Conservation (phyloP, 1,284 basidiomycete genomes). For the Cryptococcus sp. region DNA sequence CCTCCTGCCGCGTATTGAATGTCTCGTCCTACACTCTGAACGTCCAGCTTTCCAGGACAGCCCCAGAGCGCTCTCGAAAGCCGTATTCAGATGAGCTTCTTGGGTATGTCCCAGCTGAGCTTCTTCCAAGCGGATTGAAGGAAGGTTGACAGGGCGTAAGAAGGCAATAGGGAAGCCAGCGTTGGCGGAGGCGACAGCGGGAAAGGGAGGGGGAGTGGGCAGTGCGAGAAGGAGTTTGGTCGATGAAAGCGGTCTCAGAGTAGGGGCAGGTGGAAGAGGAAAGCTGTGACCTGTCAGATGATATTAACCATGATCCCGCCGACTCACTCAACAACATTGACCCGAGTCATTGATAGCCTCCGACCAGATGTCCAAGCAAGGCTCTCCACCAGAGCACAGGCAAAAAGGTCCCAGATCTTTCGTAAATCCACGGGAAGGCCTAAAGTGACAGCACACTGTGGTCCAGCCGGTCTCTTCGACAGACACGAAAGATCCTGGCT, state of each 20-base stretch:
- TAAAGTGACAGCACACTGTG: slow-evolving; percentile 17
- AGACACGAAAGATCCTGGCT: slow-evolving; percentile 19
- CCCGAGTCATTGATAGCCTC: slow-evolving; percentile 14
- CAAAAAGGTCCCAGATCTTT: slow-evolving; percentile 19
- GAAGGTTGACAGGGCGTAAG: slow-evolving; percentile 26
- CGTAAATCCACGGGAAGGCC: slow-evolving; percentile 2
- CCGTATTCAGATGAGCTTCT: slow-evolving; percentile 10
- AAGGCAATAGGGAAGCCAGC: slow-evolving; percentile 5
- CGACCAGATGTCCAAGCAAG: slow-evolving; percentile 28
- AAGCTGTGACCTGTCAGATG: not conserved
- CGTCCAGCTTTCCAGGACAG: slow-evolving; percentile 27
- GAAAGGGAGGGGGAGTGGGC: not conserved
- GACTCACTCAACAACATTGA: slow-evolving; percentile 4
- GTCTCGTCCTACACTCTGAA: slow-evolving; percentile 18
- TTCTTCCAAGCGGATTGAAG: slow-evolving; percentile 29
- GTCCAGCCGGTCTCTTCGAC: not conserved
- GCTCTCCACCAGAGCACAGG: slow-evolving; percentile 28
- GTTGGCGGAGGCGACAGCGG: slow-evolving; percentile 1
- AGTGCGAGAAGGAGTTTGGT: slow-evolving; percentile 12
- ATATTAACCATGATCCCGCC: not conserved
- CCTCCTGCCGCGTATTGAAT: slow-evolving; percentile 14
- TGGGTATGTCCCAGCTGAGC: slow-evolving; percentile 16
- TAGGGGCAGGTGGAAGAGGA: slow-evolving; percentile 1
- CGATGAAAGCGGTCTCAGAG: slow-evolving; percentile 15
- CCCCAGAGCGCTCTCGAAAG: slow-evolving; percentile 30